Evolutionary conservation across 768 basidiomycete genomes (phyloP), one percentile per base, ranked within the genome.

Genomic region (Kwoniella heveanensis): DNA sequence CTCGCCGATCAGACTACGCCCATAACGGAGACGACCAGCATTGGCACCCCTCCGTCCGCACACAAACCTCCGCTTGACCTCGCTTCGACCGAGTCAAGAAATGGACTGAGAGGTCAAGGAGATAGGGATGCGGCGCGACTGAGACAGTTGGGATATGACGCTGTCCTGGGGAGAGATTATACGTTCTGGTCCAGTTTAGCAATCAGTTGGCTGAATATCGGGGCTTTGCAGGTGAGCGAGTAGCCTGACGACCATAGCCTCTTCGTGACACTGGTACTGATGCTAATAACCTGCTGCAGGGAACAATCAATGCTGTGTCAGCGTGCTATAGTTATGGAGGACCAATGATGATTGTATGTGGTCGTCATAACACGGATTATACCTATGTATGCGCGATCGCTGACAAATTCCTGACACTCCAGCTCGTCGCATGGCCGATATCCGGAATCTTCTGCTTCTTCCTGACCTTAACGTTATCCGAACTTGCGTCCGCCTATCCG

Each of bases 281-380:
- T 6, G 9, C 19, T 26, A 10, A 9, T 6, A 10, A 9, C 9
- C 48, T 8, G 27, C 4, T 53, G 10, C 62, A 79, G 68, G 78
- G 78, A 2, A 73, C 73, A 4, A 59, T 80, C 19, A 76, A 73
- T 47, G 77, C 72, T 6, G 76, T 78, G 2, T 70, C 74, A 6
- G 70, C 70, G n/a, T 71, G 77, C 12, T 80, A 76, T 57, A 68
- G 37, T 5, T 78, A 74, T 32, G 78, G 78, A n/a, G 78, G 78
- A 25, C 78, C 78, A 26, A 37, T 66, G 49, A 76, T 76, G 74
- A 76, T 76, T 47, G 78, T 77, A 54, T 53, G 78, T 72, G n/a
- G n/a, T 26, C 13, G 21, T 25, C 36, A 26, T 15, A 21, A 26
- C 29, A 15, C 63, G 54, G 58, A 27, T 21, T 19, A 54, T 29